Evolutionary conservation across 2,329 filamentous ascomycete genomes (phyloP), one percentile per base, ranked within the genome.

Genomic region (Fusarium scirpi): DNA sequence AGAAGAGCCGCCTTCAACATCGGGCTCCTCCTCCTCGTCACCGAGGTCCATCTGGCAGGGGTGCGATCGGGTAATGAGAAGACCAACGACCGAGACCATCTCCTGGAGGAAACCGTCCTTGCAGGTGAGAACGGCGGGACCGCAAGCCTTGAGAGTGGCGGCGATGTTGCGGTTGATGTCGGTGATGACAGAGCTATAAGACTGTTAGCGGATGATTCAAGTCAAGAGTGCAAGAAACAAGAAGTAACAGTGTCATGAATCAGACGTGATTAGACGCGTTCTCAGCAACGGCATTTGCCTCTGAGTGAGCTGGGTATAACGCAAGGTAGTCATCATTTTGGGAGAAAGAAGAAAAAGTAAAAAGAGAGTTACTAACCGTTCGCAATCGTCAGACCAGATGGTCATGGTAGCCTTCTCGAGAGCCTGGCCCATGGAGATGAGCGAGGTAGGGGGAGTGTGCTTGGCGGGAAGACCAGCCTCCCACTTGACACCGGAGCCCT

Each of bases 221-320:
- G 48, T 22, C 11, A 59, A 66, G 67, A 30, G 41, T 74, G 62
- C 45, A 69, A 74, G 64, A 69, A 73, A 71, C 59, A 70, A 57
- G 40, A 73, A 69, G 55, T 62, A 75, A 74, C 74, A 71, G 65
- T 70, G 68, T 41, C 67, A 73, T 73, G 66, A 73, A 74, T 80
- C 78, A 80, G 78, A 70, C 76, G 77, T 77, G 81, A 83, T 82
- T 76, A 81, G 70, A 81, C 81, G 94, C 85, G 83, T 97, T 96
- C 91, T 91, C 93, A 94, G 92, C 94, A 97, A 90, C 84, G 90
- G 90, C 92, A 83, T 84, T 87, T 84, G 93, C 91, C 91, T 98
- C 92, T 93, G 93, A 97, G 94, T 98, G 95, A 98, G 94, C 94
- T 98, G 94, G 94, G 95, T 95, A 89, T 95, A 94, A 94, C 93